Conservation (phyloP, 2,329 filamentous ascomycete genomes). For the Huntiella bhutanensis region DNA sequence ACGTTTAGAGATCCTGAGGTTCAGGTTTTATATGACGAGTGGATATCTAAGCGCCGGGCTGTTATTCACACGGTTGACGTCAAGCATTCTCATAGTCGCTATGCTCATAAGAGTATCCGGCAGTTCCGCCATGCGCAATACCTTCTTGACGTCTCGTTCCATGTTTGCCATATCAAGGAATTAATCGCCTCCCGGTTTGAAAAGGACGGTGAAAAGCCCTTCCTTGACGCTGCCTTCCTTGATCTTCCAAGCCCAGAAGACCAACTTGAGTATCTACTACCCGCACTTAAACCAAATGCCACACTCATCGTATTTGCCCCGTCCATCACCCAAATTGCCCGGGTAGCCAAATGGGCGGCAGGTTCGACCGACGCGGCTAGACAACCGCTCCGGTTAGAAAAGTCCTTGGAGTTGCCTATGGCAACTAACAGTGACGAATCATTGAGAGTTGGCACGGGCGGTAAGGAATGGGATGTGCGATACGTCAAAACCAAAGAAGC, state of each 20-base stretch:
- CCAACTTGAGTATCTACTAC: constrained; percentile 25
- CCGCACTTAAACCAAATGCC: constrained; percentile 45
- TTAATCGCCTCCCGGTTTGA: constrained; percentile 32
- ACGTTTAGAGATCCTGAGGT: constrained; percentile 11
- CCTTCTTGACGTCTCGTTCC: constrained; percentile 51
- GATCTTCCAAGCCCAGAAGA: constrained; percentile 49
- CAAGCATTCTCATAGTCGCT: constrained; percentile 38
- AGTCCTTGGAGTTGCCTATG: constrained; percentile 37
- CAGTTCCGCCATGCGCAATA: constrained; percentile 56
- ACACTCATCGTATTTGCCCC: constrained; percentile 54
- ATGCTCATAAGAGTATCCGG: constrained; percentile 44
- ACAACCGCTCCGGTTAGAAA: constrained; percentile 29
- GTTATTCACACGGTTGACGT: constrained; percentile 60
- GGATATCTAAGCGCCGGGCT: constrained; percentile 37
- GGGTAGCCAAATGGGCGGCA: constrained; percentile 32
- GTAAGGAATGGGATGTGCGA: constrained; percentile 46
- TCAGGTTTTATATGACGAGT: constrained; percentile 23
- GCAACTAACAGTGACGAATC: constrained; percentile 23
- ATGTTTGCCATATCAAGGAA: constrained; percentile 44
- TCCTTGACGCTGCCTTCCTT: constrained; percentile 52
- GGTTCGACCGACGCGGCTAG: neutral
- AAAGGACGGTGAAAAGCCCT: constrained; percentile 27
- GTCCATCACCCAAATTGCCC: constrained; percentile 58
- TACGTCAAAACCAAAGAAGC: constrained; percentile 18
- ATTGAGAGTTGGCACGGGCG: constrained; percentile 27